Percentiles rank a stretch among this genome's conserved stretches.
Evolutionary conservation across 192 early-diverging fungal genomes (phyloP).

Genomic region (Podila horticola): DNA sequence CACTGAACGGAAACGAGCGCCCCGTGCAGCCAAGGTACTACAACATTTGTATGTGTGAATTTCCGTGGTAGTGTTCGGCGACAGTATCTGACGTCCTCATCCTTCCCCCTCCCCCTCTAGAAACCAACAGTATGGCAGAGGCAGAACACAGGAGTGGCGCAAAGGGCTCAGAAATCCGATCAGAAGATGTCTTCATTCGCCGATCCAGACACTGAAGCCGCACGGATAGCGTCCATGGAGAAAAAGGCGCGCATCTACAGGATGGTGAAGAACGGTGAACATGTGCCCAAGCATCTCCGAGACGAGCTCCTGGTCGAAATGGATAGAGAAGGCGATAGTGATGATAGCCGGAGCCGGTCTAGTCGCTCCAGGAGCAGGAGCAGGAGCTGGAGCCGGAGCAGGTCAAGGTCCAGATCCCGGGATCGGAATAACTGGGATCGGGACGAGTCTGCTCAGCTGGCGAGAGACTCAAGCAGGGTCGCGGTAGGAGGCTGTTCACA

Average conservation of each 20-base stretch:
- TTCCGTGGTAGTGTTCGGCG: neutral
- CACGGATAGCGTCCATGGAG: conserved; percentile 60
- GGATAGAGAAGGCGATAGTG: conserved; percentile 35
- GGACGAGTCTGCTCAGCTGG: conserved; percentile 29
- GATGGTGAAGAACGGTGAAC: conserved; percentile 50
- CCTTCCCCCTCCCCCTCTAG: conserved; percentile 9
- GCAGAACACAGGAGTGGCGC: conserved; percentile 61
- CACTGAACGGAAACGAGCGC: conserved; percentile 14
- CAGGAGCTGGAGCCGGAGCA: conserved; percentile 25
- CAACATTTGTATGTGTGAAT: neutral
- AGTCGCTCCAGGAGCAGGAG: conserved; percentile 8
- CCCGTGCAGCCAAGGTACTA: conserved; percentile 31
- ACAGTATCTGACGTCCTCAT: neutral
- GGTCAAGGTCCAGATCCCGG: conserved; percentile 1
- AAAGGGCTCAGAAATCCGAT: conserved; percentile 51
- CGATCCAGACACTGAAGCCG: conserved; percentile 43
- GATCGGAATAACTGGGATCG: conserved; percentile 19
- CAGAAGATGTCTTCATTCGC: conserved; percentile 8
- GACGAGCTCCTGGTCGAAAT: conserved; percentile 70
- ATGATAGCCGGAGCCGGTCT: neutral
- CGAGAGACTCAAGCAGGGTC: conserved; percentile 20
- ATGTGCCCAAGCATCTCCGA: conserved; percentile 50
- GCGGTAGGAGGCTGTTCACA: conserved; percentile 2
- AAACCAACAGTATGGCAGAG: conserved; percentile 60
- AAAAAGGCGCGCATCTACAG: conserved; percentile 74